Percentiles rank a stretch among this genome's conserved stretches.
phyloP scores from a whole-genome alignment of 2,329 filamentous ascomycete species.

The Penicillium sp. region DNA sequence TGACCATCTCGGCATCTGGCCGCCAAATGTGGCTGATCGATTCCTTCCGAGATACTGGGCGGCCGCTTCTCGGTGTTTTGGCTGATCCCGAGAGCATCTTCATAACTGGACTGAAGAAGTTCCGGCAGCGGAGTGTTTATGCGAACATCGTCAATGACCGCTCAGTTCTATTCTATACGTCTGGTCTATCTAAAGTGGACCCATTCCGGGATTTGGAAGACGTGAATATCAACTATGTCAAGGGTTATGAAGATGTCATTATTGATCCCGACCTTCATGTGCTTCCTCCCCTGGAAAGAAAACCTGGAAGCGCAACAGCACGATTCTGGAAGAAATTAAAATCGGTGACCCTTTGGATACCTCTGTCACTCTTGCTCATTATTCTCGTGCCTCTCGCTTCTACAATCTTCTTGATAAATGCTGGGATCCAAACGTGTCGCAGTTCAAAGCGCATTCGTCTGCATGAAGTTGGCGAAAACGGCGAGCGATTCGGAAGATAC shows the following conservation, averaged over 20 bases:
- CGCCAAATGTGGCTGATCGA: conserved; percentile 86
- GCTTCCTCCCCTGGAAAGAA: conserved; percentile 27
- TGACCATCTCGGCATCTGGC: conserved; percentile 78
- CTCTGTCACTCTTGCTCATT: conserved; percentile 62
- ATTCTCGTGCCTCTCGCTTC: conserved; percentile 73
- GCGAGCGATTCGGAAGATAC: conserved; percentile 67
- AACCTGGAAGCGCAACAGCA: conserved; percentile 23
- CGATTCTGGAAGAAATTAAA: conserved; percentile 33
- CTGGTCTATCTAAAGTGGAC: conserved; percentile 71
- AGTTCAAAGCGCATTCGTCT: conserved; percentile 71
- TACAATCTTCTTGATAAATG: conserved; percentile 69
- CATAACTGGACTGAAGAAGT: conserved; percentile 71
- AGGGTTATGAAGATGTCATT: conserved; percentile 71
- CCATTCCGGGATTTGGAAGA: conserved; percentile 68
- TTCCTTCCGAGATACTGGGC: conserved; percentile 76
- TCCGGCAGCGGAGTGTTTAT: conserved; percentile 75
- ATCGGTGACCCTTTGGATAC: conserved; percentile 52
- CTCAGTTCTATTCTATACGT: conserved; percentile 79
- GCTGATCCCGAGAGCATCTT: conserved; percentile 85
- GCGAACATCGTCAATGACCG: conserved; percentile 84
- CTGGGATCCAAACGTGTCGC: conserved; percentile 70
- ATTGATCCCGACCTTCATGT: conserved; percentile 54
- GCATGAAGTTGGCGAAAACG: conserved; percentile 69
- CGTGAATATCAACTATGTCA: conserved; percentile 68
- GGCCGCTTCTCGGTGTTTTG: conserved; percentile 74